Base-by-base conservation (phyloP, 2,329 filamentous ascomycete genomes). In the Phyllachora maydis region DNA sequence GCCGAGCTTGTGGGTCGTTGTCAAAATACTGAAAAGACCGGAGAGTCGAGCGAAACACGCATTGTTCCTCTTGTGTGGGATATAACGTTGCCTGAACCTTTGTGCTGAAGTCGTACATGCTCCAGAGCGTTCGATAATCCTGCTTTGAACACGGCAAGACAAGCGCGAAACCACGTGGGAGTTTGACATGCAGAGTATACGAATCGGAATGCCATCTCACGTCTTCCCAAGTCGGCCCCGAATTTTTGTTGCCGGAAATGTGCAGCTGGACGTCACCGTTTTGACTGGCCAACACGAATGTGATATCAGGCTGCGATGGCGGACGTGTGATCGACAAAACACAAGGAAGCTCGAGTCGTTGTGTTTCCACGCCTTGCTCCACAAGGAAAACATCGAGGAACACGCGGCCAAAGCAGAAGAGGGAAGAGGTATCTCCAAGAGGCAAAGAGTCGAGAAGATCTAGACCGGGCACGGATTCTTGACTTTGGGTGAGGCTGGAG, bases 11-110 rank as follows among this genome's bases (percentile, higher is more conserved):
- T n/a, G 67, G 54, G 34, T 67, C 63, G 2, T 70, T 59, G 38
- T 90, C 79, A 38, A 81, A 72, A 41, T 85, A 88, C 37, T 85
- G 77, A 32, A 90, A 79, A 14, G 71, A 64, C 21, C 66, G 65
- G 6, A 92, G 50, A 2, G 64, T 69, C 6, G 65, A 60, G 35
- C 72, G 66, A 40, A 78, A 81, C 3, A 75, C 56, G 26, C 74
- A 46, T 3, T 54, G 55, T 46, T 93, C 83, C 24, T 78, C 74
- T 15, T 58, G 55, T 19, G 67, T 62, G 5, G 70, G 66, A 17
- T 67, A 66, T 19, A 91, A 54, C 24, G 67, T 76, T 14, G 60
- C 58, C 38, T 82, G 73, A 3, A 85, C 66, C 36, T 76, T 79
- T 32, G 62, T 64, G 14, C 75, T 78, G 41, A 90, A 85, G 29